Evolutionary conservation across 192 early-diverging fungal species (phyloP), one percentile per base, ranked within the genome.

Genomic region (Kappamyces sp.): DNA sequence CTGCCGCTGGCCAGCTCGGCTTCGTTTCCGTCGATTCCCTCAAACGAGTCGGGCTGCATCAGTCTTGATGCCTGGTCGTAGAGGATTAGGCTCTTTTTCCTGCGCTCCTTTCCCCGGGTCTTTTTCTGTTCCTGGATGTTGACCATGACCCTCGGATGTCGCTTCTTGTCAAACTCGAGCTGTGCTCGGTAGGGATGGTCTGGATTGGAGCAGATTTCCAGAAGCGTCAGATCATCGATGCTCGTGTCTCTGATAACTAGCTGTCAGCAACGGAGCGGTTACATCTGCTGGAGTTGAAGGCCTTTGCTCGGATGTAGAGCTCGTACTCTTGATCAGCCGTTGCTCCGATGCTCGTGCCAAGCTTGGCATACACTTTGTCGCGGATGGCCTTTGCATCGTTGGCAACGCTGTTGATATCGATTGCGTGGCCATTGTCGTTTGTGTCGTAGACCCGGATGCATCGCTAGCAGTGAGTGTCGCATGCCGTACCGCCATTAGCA

Each of bases 381-480:
- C 91, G 75, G n/a, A 94, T 83, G 12, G 74, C 70, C 38, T 69
- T 64, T 0, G 88, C 88, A 9, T 85, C 84, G 43, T 64, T 78
- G 35, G 31, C 38, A 7, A 79, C 71, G 60, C 82, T 75, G 40
- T 81, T 74, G 31, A 94, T 83, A 51, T 87, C 76, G 40, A 94
- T 89, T 33, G 87, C 82, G 38, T 87, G 80, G 5, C 82, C 79
- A 58, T 90, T 79, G 43, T 87, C 78, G 38, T 87, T 86, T 5
- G 86, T 84, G 12, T 89, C 89, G 40, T 84, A 80, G 6, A 94
- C 86, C 15, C 86, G 75, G 34, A 94, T 83, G 37, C 82, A 86
- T 61, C 79, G 79, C 63, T 83, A 67, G 7, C 7, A 43, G 42
- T 12, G 7, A 43, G 42, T 23, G 23, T 23, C 23, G 23, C 23